Base-by-base conservation (phyloP, 345 rosid species). In the Abelmoschus esculentus region DNA sequence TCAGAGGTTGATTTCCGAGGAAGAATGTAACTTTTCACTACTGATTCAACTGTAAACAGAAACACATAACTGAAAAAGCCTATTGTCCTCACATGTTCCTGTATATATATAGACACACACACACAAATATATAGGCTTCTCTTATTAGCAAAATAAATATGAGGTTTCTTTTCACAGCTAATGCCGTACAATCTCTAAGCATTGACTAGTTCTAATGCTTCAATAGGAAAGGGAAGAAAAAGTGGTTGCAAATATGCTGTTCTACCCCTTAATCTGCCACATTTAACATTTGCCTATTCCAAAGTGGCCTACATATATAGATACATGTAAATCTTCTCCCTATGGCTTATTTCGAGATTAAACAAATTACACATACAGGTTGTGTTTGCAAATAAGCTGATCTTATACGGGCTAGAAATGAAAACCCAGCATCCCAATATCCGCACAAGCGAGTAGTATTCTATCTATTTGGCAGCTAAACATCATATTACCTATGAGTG, bases 401-500 rank as follows among this genome's bases (percentile, higher is more conserved):
- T 66, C 76, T 81, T 83, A 83, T 83, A 79, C 71, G 28, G 74
- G 78, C 69, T 76, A 62, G 73, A 73, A 69, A 1, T 70, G 79
- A 66, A 71, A 70, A 56, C 46, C 74, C 46, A 19, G 36, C 28
- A 42, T 54, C 76, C 69, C 69, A 62, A 67, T 70, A 71, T 52
- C 53, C 31, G 56, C 67, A 67, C 70, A 68, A 72, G 73, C 67
- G 10, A 71, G 65, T 22, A 22, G 26, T 70, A 79, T 75, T 72
- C 82, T 67, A 76, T 85, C 85, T 83, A 83, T 60, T 71, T 56
- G 70, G 72, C 66, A 78, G 70, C 79, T 67, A 79, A 69, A 60
- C 59, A 63, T 64, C 49, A 60, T 9, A 75, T 87, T 75, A 90
- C 89, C 95, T 87, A 77, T 88, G 95, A 74, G 86, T 85, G 2